phyloP scores from a whole-genome alignment of 2,329 filamentous ascomycete genomes.

The Arthroderma sp. region DNA sequence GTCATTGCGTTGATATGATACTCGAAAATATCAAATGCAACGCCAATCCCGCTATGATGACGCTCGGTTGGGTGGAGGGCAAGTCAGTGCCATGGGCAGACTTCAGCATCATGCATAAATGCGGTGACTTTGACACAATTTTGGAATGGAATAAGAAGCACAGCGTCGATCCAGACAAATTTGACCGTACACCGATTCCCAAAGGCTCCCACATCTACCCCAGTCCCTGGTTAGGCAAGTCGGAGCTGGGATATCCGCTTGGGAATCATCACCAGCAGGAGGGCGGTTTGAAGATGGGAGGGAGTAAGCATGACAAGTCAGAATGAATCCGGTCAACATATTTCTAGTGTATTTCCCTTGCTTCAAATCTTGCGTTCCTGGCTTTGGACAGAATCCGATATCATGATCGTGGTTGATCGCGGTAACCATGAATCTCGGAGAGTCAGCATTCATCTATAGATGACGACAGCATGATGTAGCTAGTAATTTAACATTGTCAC shows the following conservation, averaged over 20 bases:
- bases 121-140: constrained; percentile 17
- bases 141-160: constrained; percentile 10
- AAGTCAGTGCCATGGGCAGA: constrained; percentile 20
- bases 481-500: no score
- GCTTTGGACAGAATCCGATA: no score
- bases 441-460: no score
- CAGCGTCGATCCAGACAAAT: constrained; percentile 6
- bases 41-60: constrained; percentile 20
- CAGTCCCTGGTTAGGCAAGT: not conserved
- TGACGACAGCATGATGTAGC: no score
- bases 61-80: constrained; percentile 21
- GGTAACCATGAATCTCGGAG: no score
- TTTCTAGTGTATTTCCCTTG: no score
- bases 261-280: not conserved
- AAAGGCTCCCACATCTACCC: constrained; percentile 4
- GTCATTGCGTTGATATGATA: constrained; percentile 25
- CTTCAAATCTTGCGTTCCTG: no score
- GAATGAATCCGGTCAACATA: no score
- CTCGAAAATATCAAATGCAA: constrained; percentile 23
- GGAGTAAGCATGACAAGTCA: not conserved
- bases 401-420: no score
- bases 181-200: constrained; percentile 1
- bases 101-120: constrained; percentile 21
- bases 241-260: constrained; percentile 2
- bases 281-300: not conserved